Evolutionary conservation across 2,329 filamentous ascomycete genomes (phyloP).

Genomic region (Chrysoporthe puriensis): DNA sequence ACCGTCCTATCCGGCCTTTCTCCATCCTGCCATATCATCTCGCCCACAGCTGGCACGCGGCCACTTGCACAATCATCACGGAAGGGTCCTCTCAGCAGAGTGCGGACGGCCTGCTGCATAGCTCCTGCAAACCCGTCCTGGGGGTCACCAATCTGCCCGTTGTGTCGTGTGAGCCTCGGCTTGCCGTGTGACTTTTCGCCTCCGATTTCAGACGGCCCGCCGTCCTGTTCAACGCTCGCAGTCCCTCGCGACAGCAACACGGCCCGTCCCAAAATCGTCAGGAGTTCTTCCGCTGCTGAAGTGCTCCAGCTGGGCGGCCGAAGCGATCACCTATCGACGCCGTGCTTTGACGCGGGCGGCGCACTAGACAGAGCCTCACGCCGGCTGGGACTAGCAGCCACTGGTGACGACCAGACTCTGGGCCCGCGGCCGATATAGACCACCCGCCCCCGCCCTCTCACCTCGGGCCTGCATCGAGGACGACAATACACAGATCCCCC

Average conservation of each 20-base stretch:
- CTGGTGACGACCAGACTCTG: not conserved
- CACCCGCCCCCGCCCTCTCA: not conserved
- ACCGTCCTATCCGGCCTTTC: slow-evolving; percentile 2
- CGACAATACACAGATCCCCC: not conserved
- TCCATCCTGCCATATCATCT: not conserved
- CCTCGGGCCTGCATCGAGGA: not conserved
- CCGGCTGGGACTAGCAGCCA: not conserved
- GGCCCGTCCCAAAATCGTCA: not conserved
- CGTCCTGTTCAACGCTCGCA: not conserved
- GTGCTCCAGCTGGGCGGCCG: not conserved
- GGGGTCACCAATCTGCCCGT: not conserved
- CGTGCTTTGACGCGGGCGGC: not conserved
- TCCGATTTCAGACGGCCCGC: not conserved
- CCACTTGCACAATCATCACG: not conserved
- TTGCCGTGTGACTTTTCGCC: not conserved
- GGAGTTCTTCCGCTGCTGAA: not conserved
- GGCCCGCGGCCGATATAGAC: not conserved
- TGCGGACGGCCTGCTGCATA: not conserved
- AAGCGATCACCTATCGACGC: not conserved
- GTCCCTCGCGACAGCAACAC: slow-evolving; percentile 3
- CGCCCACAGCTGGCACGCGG: not conserved
- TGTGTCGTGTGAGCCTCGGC: not conserved
- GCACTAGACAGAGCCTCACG: not conserved
- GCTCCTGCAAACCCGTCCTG: not conserved
- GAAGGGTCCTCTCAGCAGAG: not conserved